Base-by-base conservation (phyloP, 2,329 filamentous ascomycete species). In the Trichoderma sp. region DNA sequence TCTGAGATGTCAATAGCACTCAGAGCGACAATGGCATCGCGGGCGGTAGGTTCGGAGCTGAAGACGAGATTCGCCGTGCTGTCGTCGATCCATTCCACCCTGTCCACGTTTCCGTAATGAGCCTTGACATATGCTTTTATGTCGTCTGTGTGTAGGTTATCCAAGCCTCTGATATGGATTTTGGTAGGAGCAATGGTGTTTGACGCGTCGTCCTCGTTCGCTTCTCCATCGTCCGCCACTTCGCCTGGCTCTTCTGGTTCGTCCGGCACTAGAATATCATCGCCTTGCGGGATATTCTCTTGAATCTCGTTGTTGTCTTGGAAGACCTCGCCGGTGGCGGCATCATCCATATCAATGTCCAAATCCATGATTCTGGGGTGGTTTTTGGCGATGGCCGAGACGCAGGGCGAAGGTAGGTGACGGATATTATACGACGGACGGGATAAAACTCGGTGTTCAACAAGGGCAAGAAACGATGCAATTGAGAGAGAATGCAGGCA, bases 21-120 rank as follows among this genome's bases (percentile, higher is more conserved):
- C 32, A 90, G 81, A 7, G 86, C 82, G 29, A 80, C 74, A 22
- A 90, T 78, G 19, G 87, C 88, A 56, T 86, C 83, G 19, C 82
- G 80, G 2, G 87, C 87, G 7, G 78, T 76, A 27, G 78, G 75
- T 15, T 87, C 82, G 7, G 84, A 84, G 45, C 80, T 82, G 80
- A 95, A 98, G 63, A 97, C 79, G 64, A 97, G 83, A 76, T 98
- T 98, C 70, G 93, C 92, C 0, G 93, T 94, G 7, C 88, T 89
- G 78, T 99, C 95, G 77, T 98, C 92, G 72, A 99, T 93, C 95
- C 95, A 99, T 80, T 98, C 93, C 70, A 97, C 84, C 70, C 87
- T 85, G 67, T 86, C 82, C 67, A 89, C 82, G 15, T 79, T 77
- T 39, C 84, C 80, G 74, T 86, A 93, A 77, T 95, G 87, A 70